These are phyloP conservation scores for Papilionanthe hybrid DNA, from an alignment of 116 monocot genomes.

Conservation along the genomic window DNA sequence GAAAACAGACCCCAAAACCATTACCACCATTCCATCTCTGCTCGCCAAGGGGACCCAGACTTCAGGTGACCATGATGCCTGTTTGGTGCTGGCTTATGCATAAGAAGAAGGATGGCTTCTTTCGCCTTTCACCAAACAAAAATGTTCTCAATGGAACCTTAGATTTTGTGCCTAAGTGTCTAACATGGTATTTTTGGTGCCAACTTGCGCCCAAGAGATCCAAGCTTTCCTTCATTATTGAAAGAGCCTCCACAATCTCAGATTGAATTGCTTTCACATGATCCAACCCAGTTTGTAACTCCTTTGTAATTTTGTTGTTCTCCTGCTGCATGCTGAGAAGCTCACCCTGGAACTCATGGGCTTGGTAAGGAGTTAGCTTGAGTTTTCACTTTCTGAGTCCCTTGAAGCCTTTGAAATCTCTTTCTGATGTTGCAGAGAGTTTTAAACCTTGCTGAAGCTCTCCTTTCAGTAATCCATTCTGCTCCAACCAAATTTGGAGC, in stretches of 20 bases:
- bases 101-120: slow-evolving; percentile 61
- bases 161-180: slow-evolving; percentile 28
- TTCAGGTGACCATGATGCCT: slow-evolving; percentile 26
- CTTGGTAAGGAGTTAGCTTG: slow-evolving; percentile 63
- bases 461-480: slow-evolving; percentile 46
- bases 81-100: slow-evolving; percentile 59
- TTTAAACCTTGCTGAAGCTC: slow-evolving; percentile 58
- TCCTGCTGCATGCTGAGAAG: slow-evolving; percentile 75
- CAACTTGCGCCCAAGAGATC: slow-evolving; percentile 27
- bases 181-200: slow-evolving; percentile 16
- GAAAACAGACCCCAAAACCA: not conserved
- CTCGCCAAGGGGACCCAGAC: not conserved
- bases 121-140: slow-evolving; percentile 57
- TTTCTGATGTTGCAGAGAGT: slow-evolving; percentile 56
- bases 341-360: slow-evolving; percentile 87
- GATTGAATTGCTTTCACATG: slow-evolving; percentile 45
- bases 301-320: slow-evolving; percentile 71
- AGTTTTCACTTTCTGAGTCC: slow-evolving; percentile 6
- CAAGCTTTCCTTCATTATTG: slow-evolving; percentile 28
- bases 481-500: slow-evolving; percentile 66
- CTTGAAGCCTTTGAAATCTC: slow-evolving; percentile 56
- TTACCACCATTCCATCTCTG: not conserved
- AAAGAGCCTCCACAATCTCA: slow-evolving; percentile 46
- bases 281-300: slow-evolving; percentile 60
- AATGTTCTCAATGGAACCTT: slow-evolving; percentile 64